Evolutionary conservation across 2,329 filamentous ascomycete species (phyloP).

Genomic region (Diaporthe australafricana): DNA sequence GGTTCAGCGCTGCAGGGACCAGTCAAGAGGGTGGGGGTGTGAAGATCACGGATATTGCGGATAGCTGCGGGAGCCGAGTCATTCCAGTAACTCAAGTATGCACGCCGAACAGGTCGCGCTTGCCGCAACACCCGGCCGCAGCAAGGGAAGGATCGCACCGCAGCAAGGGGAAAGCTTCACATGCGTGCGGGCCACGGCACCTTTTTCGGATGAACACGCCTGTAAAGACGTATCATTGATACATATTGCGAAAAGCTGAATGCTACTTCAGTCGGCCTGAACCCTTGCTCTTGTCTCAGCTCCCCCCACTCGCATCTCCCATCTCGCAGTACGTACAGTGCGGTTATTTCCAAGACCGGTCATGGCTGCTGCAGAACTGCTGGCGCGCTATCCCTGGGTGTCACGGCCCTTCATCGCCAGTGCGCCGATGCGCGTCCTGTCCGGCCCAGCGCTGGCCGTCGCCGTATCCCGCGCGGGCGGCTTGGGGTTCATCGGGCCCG

Average conservation of each 20-base stretch:
- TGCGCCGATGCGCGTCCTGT: constrained; percentile 78
- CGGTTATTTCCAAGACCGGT: background rate
- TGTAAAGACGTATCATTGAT: background rate
- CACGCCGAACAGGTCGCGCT: background rate
- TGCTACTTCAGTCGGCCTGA: background rate
- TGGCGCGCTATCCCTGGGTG: constrained; percentile 62
- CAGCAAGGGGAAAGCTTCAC: too few relatives aligned
- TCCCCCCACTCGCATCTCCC: background rate
- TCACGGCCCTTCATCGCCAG: constrained; percentile 66
- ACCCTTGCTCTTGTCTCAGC: background rate
- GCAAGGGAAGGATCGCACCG: too few relatives aligned
- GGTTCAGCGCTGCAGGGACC: too few relatives aligned
- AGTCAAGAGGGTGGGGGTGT: background rate
- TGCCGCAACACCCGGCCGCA: background rate
- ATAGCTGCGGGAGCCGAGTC: constrained; percentile 4
- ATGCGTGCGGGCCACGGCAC: background rate
- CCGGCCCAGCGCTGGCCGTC: constrained; percentile 65
- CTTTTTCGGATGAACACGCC: background rate
- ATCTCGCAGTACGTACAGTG: background rate
- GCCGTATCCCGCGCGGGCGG: constrained; percentile 79
- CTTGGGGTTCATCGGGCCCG: constrained; percentile 62
- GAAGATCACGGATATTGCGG: constrained; percentile 12
- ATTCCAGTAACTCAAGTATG: background rate
- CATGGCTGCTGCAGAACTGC: constrained; percentile 29
- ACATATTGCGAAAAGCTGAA: background rate